Evolutionary conservation across 495 filamentous ascomycete species (phyloP).

Genomic region (Penicillium dipodomyicola): DNA sequence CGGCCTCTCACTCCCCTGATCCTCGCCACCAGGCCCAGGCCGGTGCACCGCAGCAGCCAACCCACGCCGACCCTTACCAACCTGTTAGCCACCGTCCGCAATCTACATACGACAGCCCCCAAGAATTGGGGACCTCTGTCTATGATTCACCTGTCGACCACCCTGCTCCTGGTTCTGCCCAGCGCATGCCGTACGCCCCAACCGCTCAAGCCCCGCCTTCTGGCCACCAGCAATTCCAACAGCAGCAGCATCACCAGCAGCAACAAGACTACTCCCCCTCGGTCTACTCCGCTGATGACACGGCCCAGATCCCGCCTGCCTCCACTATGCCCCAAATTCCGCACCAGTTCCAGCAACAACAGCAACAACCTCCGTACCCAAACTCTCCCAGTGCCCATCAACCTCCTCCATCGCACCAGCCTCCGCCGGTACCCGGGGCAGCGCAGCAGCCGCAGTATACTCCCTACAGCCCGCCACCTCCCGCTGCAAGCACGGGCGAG

Average conservation of each 20-base stretch:
- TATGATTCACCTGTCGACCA: constrained; percentile 76
- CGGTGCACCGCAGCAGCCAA: constrained; percentile 37
- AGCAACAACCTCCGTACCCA: constrained; percentile 47
- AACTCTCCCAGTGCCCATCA: constrained; percentile 42
- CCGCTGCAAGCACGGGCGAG: constrained; percentile 32
- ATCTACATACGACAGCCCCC: constrained; percentile 73
- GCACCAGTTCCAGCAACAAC: constrained; percentile 37
- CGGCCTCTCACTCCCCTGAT: constrained; percentile 45
- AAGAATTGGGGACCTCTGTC: constrained; percentile 79
- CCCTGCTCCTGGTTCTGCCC: constrained; percentile 17
- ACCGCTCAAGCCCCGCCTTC: constrained; percentile 38
- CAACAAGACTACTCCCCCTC: constrained; percentile 57
- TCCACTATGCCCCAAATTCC: constrained; percentile 30
- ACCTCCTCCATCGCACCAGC: constrained; percentile 49
- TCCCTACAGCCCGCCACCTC: constrained; percentile 31
- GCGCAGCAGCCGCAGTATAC: constrained; percentile 47
- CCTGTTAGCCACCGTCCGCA: constrained; percentile 56
- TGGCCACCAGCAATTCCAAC: constrained; percentile 42
- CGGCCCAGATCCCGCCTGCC: constrained; percentile 33
- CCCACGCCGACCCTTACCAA: constrained; percentile 42
- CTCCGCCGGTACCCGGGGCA: constrained; percentile 42
- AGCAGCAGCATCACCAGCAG: constrained; percentile 25
- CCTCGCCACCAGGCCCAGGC: constrained; percentile 41
- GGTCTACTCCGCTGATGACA: constrained; percentile 58
- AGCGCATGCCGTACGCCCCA: constrained; percentile 48